These are phyloP conservation scores for Taxawa tesnikishii DNA, from an alignment of 2,329 filamentous ascomycete species.

Conservation along the genomic window DNA sequence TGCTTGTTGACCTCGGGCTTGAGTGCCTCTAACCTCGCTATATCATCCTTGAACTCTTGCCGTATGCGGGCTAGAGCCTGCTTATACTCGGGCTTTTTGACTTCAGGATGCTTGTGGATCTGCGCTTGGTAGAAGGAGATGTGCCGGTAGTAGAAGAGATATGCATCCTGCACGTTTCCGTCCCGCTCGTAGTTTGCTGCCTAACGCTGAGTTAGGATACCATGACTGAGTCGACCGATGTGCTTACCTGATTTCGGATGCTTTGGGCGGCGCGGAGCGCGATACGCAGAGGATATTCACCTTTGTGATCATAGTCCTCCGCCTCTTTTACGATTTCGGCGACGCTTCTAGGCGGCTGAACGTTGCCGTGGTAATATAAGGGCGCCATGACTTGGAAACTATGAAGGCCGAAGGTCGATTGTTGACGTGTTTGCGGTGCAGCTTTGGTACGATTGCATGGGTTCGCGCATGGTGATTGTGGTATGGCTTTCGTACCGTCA, in stretches of 20 bases:
- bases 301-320: slow-evolving; percentile 69
- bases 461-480: too few relatives aligned
- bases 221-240: slow-evolving; percentile 16
- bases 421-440: too few relatives aligned
- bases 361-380: neutral
- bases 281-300: slow-evolving; percentile 60
- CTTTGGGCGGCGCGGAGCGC: slow-evolving; percentile 75
- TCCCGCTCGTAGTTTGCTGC: slow-evolving; percentile 76
- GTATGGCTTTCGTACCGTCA: too few relatives aligned
- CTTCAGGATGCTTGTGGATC: slow-evolving; percentile 64
- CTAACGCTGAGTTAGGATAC: slow-evolving; percentile 35
- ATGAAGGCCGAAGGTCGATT: too few relatives aligned
- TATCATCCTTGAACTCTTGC: slow-evolving; percentile 49
- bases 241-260: slow-evolving; percentile 63
- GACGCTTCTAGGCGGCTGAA: slow-evolving; percentile 49
- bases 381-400: too few relatives aligned
- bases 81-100: slow-evolving; percentile 49
- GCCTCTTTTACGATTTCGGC: slow-evolving; percentile 68
- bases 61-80: slow-evolving; percentile 43
- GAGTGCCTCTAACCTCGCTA: slow-evolving; percentile 62
- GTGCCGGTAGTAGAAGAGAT: slow-evolving; percentile 82
- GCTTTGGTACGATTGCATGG: too few relatives aligned
- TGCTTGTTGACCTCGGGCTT: slow-evolving; percentile 66
- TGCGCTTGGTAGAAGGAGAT: slow-evolving; percentile 70
- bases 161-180: slow-evolving; percentile 76